Evolutionary conservation across 306 rosid species (phyloP).

Genomic region (Cicer bijugum): DNA sequence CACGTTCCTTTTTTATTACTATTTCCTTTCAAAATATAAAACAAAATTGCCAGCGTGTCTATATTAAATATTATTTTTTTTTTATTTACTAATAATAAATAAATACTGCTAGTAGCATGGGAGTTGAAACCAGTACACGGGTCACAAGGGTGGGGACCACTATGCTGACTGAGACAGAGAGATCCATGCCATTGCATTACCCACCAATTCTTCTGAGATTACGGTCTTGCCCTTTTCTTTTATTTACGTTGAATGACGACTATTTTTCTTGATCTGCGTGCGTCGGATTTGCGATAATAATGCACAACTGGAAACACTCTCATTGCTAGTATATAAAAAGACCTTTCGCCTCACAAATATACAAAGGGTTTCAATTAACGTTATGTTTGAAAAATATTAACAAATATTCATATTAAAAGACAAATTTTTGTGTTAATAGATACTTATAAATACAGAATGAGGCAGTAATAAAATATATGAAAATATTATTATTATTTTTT

Average conservation of each 20-base stretch:
- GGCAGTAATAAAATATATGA: too few relatives aligned
- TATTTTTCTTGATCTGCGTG: constrained; percentile 37
- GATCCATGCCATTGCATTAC: neutral
- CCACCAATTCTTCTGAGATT: neutral
- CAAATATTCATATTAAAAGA: too few relatives aligned
- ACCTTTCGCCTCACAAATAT: too few relatives aligned
- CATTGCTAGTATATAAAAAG: too few relatives aligned
- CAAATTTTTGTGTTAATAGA: too few relatives aligned
- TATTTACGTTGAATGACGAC: constrained; percentile 1
- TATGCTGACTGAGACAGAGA: neutral
- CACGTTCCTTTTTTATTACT: neutral
- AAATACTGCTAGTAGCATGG: neutral
- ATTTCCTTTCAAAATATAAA: neutral
- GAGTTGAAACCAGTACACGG: constrained; percentile 17
- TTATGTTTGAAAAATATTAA: too few relatives aligned
- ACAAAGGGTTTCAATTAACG: too few relatives aligned
- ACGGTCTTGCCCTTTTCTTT: constrained; percentile 44
- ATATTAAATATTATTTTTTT: neutral
- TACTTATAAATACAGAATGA: too few relatives aligned
- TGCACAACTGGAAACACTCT: too few relatives aligned
- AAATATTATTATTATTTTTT: too few relatives aligned
- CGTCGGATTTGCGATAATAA: neutral
- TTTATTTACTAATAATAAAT: constrained; percentile 24
- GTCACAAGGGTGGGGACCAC: constrained; percentile 33
- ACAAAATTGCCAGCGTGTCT: neutral